These are phyloP conservation scores for Kockovaella imperatae DNA, from an alignment of 768 basidiomycete species.

Conservation along the genomic window DNA sequence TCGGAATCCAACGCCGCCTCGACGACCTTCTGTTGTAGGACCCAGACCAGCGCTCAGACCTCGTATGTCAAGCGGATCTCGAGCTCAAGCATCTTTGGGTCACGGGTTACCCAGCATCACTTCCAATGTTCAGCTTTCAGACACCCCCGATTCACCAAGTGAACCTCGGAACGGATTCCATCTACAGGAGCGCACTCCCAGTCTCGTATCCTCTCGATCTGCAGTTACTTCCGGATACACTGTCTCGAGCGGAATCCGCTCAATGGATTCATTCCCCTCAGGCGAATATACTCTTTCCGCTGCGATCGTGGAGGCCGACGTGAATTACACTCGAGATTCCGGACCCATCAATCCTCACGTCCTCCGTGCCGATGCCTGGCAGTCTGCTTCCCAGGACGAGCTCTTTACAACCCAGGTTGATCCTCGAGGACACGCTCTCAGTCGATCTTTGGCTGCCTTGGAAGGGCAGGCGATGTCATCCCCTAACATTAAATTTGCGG, in stretches of 20 bases:
- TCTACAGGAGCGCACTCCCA: slow-evolving; percentile 23
- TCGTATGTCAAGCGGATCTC: slow-evolving; percentile 8
- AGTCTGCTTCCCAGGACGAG: not conserved
- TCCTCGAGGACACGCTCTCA: slow-evolving; percentile 15
- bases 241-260: slow-evolving; percentile 21
- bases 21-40: not conserved
- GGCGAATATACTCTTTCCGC: slow-evolving; percentile 18
- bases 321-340: not conserved
- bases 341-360: not conserved
- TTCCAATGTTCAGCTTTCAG: not conserved
- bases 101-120: not conserved
- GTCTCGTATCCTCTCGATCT: slow-evolving; percentile 25
- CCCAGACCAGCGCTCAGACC: slow-evolving; percentile 13
- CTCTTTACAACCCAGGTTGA: not conserved
- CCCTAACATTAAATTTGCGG: not conserved
- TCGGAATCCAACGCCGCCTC: not conserved
- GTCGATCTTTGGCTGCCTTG: slow-evolving; percentile 25
- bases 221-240: slow-evolving; percentile 25
- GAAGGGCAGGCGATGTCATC: slow-evolving; percentile 15
- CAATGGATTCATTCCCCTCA: slow-evolving; percentile 13
- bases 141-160: not conserved
- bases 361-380: no score
- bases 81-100: slow-evolving; percentile 12
- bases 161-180: slow-evolving; percentile 1
- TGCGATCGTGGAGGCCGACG: slow-evolving; percentile 18